Conservation (phyloP, 2,329 filamentous ascomycete species). For the Fusarium xyrophilum region DNA sequence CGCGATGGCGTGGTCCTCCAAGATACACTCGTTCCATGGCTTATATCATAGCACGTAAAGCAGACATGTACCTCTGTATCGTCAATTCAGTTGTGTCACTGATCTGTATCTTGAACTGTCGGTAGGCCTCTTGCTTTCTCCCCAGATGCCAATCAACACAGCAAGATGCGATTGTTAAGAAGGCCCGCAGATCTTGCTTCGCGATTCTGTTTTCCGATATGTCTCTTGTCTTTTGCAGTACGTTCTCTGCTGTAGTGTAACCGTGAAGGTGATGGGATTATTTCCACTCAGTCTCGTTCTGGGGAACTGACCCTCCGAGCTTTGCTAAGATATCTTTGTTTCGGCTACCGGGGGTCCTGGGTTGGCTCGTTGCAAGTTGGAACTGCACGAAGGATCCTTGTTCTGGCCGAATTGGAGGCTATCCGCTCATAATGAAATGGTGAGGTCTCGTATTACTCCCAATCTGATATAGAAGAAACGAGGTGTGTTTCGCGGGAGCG, state of each 20-base stretch:
- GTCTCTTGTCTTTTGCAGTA: not conserved
- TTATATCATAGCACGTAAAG: fast-evolving
- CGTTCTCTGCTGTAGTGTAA: not conserved
- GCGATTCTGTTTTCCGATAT: not conserved
- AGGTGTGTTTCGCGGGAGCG: fast-evolving
- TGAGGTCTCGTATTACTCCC: fast-evolving
- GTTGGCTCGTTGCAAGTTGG: not conserved
- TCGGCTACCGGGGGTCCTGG: fast-evolving
- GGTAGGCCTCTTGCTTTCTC: not conserved
- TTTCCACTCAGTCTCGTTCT: not conserved
- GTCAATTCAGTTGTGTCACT: not conserved
- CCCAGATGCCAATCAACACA: not conserved
- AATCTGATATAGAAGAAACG: fast-evolving
- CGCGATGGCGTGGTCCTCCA: not conserved
- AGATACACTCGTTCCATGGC: not conserved
- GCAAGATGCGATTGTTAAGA: not conserved
- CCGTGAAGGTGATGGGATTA: fast-evolving
- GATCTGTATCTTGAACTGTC: not conserved
- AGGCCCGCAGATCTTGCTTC: not conserved
- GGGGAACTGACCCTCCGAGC: not conserved
- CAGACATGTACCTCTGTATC: not conserved
- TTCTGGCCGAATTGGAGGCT: not conserved
- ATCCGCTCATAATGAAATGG: fast-evolving
- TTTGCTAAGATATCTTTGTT: fast-evolving
- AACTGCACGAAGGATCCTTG: not conserved